phyloP scores from a whole-genome alignment of 352 stramenopile genomes.

The Phytophthora colocasiae region DNA sequence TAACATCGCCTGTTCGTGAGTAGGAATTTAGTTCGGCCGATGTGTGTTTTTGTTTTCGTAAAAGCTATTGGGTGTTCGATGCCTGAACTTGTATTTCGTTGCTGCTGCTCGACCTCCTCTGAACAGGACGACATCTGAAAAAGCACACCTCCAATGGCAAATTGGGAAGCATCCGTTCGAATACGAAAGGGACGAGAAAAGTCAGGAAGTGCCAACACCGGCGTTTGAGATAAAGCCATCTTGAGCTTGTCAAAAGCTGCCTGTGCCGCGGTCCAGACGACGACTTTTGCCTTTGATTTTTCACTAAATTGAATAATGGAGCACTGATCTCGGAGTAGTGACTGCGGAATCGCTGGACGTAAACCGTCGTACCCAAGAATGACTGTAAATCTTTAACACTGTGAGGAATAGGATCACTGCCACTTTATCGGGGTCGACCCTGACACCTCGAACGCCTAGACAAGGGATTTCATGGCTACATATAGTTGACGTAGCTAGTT shows the following conservation, averaged over 20 bases:
- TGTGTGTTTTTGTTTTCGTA: slow-evolving; percentile 3
- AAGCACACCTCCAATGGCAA: slow-evolving; percentile 2
- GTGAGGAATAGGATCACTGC: too few relatives aligned
- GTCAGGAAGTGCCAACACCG: slow-evolving; percentile 2
- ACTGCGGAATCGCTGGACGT: neutral
- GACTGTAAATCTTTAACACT: too few relatives aligned
- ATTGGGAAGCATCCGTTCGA: neutral
- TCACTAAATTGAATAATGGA: slow-evolving; percentile 7
- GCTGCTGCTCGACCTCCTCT: slow-evolving; percentile 3
- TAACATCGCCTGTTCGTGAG: slow-evolving; percentile 16
- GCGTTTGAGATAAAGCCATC: neutral
- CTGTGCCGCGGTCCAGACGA: neutral
- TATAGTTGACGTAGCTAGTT: too few relatives aligned
- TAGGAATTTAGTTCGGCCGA: slow-evolving; percentile 11
- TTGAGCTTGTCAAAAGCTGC: neutral
- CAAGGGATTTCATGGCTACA: too few relatives aligned
- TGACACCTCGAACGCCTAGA: too few relatives aligned
- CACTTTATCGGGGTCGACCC: too few relatives aligned
- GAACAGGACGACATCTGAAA: neutral
- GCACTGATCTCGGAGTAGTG: slow-evolving; percentile 3
- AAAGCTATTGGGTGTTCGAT: slow-evolving; percentile 16
- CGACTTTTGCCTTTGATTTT: neutral
- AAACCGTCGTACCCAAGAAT: neutral
- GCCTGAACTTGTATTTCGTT: neutral
- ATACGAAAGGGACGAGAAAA: slow-evolving; percentile 1